Base-by-base conservation (phyloP, 345 rosid genomes). In the Gossypium mustelinum region DNA sequence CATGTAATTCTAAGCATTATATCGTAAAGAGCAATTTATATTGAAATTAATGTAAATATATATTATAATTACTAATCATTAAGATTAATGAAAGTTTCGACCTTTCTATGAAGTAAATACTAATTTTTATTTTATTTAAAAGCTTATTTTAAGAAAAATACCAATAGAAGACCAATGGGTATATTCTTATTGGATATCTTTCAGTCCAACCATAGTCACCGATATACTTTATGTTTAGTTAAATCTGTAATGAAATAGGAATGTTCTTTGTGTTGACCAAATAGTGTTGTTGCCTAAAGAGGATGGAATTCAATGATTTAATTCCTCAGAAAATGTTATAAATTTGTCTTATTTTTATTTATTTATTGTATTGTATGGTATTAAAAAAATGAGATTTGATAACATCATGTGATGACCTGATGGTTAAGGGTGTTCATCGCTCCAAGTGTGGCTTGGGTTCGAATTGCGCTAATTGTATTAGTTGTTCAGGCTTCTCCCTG, bases 381-480 rank as follows among this genome's bases (percentile, higher is more conserved):
- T 29, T 29, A 29, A 29, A 29, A 29, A 29, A 29, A 29, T 0
- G 34, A 29, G 1, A 29, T 29, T 29, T 1, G 1, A 29, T 0
- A 29, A 29, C 1, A 29, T 4, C 1, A 29, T 29, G 39, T 29
- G 39, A 29, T 29, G 6, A 6, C 0, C 6, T 29, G 0, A 29
- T 29, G 5, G 39, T 29, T 0, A 29, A 29, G 6, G 6, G 6
- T 29, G 1, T 29, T 29, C 1, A 29, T 0, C 0, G 39, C 0
- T 0, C 0, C 0, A 29, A 0, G 1, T 29, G 6, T 29, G 5
- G 1, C 0, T 0, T 29, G 6, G 0, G 39, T 29, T 4, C 0
- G 1, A 29, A 0, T 0, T 0, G 6, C 0, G 39, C 5, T 29
- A 29, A 0, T 29, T 0, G 4, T 29, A 0, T 29, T 29, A 0